These are phyloP conservation scores for Psilocybe tampanensis DNA, from an alignment of 768 basidiomycete species.

Conservation along the genomic window DNA sequence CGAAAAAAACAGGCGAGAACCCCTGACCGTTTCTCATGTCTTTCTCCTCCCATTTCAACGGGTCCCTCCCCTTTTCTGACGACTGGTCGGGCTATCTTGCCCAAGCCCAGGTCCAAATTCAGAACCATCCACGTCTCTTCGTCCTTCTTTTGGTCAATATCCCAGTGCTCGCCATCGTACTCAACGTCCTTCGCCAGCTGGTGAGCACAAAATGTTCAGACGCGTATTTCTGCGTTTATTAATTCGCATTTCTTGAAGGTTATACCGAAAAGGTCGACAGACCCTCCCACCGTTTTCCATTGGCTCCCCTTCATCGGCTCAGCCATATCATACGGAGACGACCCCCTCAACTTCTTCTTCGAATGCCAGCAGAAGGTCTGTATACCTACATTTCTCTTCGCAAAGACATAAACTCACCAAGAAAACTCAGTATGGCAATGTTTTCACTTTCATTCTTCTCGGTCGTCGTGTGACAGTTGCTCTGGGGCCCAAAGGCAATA, in stretches of 20 bases:
- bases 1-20: constrained; percentile 11
- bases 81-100: constrained; percentile 47
- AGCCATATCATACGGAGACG: constrained; percentile 86
- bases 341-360: constrained; percentile 89
- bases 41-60: constrained; percentile 35
- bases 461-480: constrained; percentile 92
- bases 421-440: constrained; percentile 77
- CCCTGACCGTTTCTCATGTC: constrained; percentile 32
- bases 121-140: constrained; percentile 37
- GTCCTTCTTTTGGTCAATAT: constrained; percentile 61
- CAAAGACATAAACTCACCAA: neutral
- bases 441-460: constrained; percentile 94
- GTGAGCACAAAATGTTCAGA: constrained; percentile 44
- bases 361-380: constrained; percentile 75
- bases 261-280: constrained; percentile 64
- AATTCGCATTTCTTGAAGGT: constrained; percentile 42
- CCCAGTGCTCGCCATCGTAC: constrained; percentile 64
- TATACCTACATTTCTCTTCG: neutral
- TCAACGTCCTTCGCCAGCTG: constrained; percentile 81
- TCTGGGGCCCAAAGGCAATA: constrained; percentile 89
- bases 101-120: constrained; percentile 41
- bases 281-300: constrained; percentile 93
- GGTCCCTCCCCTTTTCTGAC: constrained; percentile 40
- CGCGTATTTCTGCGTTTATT: neutral
- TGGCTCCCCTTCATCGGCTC: constrained; percentile 91